Evolutionary conservation across 139 green algal genomes (phyloP).

Genomic region (Chlorella sp.): DNA sequence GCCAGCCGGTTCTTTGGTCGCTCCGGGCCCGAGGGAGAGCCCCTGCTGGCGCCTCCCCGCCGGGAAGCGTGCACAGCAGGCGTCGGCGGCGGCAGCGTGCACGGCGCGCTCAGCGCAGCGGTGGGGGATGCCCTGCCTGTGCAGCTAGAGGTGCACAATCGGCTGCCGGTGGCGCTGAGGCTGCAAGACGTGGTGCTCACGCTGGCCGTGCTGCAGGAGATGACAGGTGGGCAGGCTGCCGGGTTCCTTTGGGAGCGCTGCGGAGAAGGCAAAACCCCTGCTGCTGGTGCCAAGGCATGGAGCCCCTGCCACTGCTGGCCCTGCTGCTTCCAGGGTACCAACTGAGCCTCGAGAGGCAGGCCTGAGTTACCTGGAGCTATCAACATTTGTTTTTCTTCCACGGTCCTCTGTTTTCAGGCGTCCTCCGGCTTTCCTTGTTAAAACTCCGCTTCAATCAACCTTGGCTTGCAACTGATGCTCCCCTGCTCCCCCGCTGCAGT

Average conservation of each 20-base stretch:
- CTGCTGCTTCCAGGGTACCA: background rate
- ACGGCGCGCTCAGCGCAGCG: constrained; percentile 19
- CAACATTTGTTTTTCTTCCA: background rate
- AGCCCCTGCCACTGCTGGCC: background rate
- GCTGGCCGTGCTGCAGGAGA: constrained; percentile 48
- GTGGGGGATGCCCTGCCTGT: constrained; percentile 59
- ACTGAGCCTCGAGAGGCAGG: no score
- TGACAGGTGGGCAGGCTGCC: constrained; percentile 12
- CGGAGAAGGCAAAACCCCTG: no score
- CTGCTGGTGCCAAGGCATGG: background rate
- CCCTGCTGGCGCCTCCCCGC: constrained; percentile 23
- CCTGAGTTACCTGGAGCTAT: background rate
- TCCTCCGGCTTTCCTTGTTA: no score
- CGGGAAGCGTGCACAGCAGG: background rate
- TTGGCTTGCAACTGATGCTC: background rate
- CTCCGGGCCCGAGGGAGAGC: background rate
- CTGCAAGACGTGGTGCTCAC: constrained; percentile 27
- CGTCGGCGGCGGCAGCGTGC: background rate
- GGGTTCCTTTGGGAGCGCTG: no score
- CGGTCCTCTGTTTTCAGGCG: no score
- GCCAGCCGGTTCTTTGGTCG: constrained; percentile 59
- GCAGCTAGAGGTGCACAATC: constrained; percentile 43
- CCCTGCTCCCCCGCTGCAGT: background rate
- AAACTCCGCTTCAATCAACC: no score
- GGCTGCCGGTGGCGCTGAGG: constrained; percentile 28